Percentiles rank a stretch among this genome's conserved stretches.
These are phyloP conservation scores for Rhizopus stolonifer DNA, from an alignment of 371 early-diverging fungal species.

Conservation along the genomic window DNA sequence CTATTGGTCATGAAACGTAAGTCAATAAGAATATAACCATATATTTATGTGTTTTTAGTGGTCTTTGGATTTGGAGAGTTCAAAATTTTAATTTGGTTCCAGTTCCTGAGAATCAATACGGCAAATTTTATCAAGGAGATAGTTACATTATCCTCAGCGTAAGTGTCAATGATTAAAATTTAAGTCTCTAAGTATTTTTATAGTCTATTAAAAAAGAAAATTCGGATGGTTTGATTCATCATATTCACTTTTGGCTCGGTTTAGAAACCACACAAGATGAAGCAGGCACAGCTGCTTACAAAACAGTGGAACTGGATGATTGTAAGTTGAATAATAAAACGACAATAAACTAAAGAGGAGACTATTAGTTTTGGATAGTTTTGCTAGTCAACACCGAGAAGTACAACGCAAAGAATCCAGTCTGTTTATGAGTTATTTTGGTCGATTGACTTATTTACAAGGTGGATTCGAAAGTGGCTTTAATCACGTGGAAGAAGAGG, in stretches of 20 bases:
- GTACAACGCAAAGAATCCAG: constrained; percentile 67
- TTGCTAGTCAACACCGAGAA: constrained; percentile 81
- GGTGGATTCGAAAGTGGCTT: constrained; percentile 86
- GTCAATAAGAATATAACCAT: background rate
- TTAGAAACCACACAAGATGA: constrained; percentile 73
- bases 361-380: constrained; percentile 57
- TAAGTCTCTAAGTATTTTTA: background rate
- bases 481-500: constrained; percentile 64
- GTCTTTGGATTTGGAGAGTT: constrained; percentile 80
- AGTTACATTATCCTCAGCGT: constrained; percentile 79
- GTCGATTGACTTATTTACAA: constrained; percentile 49
- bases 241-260: constrained; percentile 89
- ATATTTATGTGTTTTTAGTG: constrained; percentile 29
- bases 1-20: constrained; percentile 53
- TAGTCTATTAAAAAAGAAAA: constrained; percentile 68
- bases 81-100: constrained; percentile 73
- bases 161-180: constrained; percentile 12
- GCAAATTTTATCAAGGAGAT: constrained; percentile 78
- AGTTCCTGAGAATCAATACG: constrained; percentile 63
- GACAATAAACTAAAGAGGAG: background rate
- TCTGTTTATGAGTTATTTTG: constrained; percentile 70
- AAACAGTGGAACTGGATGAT: constrained; percentile 86
- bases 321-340: constrained; percentile 48
- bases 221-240: constrained; percentile 62
- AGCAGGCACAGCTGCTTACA: constrained; percentile 89